These are phyloP conservation scores for Grosmannia clavigera DNA, from an alignment of 2,329 filamentous ascomycete genomes.

Conservation along the genomic window DNA sequence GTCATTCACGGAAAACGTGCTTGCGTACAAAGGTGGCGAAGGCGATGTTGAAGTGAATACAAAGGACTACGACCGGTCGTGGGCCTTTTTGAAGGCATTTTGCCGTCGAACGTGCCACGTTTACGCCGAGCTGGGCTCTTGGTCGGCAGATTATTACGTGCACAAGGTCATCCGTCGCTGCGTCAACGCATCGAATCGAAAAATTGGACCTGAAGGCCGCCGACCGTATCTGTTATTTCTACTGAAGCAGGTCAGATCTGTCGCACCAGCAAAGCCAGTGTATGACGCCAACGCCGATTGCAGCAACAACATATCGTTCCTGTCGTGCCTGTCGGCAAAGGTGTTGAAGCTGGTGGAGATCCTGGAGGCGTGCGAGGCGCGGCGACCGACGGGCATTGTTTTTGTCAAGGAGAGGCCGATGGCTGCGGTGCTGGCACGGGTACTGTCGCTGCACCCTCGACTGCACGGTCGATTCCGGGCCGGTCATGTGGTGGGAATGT, in stretches of 20 bases:
- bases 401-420: slow-evolving; percentile 55
- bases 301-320: background rate
- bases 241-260: slow-evolving; percentile 18
- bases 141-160: slow-evolving; percentile 59
- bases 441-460: slow-evolving; percentile 41
- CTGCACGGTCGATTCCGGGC: slow-evolving; percentile 33
- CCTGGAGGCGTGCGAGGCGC: slow-evolving; percentile 30
- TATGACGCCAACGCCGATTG: background rate
- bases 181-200: background rate
- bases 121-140: slow-evolving; percentile 47
- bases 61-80: background rate
- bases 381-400: slow-evolving; percentile 43
- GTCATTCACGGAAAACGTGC: background rate
- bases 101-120: slow-evolving; percentile 37
- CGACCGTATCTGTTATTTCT: slow-evolving; percentile 40
- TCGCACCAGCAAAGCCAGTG: background rate
- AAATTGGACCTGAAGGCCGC: slow-evolving; percentile 24
- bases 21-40: background rate
- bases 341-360: slow-evolving; percentile 37
- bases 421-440: slow-evolving; percentile 44
- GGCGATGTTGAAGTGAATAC: background rate
- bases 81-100: slow-evolving; percentile 41
- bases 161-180: slow-evolving; percentile 27
- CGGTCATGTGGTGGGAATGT: slow-evolving; percentile 40
- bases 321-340: slow-evolving; percentile 37